Conservation (phyloP, 2,329 filamentous ascomycete genomes). For the Fusarium ambrosium region DNA sequence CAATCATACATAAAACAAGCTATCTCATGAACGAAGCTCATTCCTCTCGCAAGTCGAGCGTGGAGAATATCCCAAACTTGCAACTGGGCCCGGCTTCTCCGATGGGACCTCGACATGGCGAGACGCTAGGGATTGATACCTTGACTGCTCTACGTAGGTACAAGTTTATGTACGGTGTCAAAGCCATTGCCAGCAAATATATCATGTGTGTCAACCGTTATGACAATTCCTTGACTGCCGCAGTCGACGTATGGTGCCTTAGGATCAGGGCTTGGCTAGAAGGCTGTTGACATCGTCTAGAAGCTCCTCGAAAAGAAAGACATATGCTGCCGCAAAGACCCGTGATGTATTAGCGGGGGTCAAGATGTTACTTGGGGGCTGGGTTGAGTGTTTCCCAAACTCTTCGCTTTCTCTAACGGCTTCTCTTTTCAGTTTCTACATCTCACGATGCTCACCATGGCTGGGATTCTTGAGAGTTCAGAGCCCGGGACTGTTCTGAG, state of each 20-base stretch:
- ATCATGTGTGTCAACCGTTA: slow-evolving; percentile 62
- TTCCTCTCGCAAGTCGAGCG: not conserved
- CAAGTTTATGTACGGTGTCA: slow-evolving; percentile 63
- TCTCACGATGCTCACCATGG: not conserved
- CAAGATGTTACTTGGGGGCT: not conserved
- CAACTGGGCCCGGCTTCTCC: not conserved
- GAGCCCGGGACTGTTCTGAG: not conserved
- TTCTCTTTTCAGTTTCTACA: not conserved
- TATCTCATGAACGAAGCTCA: not conserved
- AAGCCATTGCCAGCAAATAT: slow-evolving; percentile 50
- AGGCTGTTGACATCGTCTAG: not conserved
- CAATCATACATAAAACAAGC: not conserved
- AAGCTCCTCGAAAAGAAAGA: not conserved
- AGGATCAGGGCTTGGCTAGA: slow-evolving; percentile 1
- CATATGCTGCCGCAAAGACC: not conserved
- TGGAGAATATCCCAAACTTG: not conserved
- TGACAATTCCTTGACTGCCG: slow-evolving; percentile 58
- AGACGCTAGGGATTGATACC: slow-evolving; percentile 44
- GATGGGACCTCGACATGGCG: slow-evolving; percentile 10
- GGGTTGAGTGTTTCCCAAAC: not conserved
- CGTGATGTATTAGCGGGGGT: not conserved
- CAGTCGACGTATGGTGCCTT: slow-evolving; percentile 53
- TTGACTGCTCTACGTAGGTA: slow-evolving; percentile 67
- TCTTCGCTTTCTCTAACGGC: not conserved
- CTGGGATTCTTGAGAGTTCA: not conserved